These are phyloP conservation scores for Triangularia setosa DNA, from an alignment of 2,329 filamentous ascomycete genomes.

Conservation along the genomic window DNA sequence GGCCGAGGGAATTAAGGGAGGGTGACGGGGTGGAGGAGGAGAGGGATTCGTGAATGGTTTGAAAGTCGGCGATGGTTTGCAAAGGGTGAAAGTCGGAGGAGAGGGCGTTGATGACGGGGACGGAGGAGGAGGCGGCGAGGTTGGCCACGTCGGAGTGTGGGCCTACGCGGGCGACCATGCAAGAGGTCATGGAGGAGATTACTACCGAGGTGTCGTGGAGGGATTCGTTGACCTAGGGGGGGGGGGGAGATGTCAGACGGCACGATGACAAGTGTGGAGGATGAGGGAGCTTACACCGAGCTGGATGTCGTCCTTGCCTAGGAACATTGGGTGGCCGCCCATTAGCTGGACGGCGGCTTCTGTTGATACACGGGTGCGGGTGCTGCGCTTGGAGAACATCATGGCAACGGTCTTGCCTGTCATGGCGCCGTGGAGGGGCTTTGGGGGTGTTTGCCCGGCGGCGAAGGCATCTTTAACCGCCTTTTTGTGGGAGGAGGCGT, in stretches of 20 bases:
- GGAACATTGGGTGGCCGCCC: constrained; percentile 92
- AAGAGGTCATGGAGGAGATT: constrained; percentile 88
- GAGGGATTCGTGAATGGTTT: constrained; percentile 82
- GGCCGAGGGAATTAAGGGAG: constrained; percentile 61
- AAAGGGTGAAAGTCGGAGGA: constrained; percentile 91
- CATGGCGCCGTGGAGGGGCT: constrained; percentile 58
- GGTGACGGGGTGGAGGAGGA: constrained; percentile 35
- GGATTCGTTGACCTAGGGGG: constrained; percentile 76
- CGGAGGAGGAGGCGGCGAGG: constrained; percentile 67
- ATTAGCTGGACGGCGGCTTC: constrained; percentile 85
- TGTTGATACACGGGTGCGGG: constrained; percentile 87
- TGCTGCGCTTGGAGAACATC: constrained; percentile 96
- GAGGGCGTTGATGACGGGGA: constrained; percentile 82
- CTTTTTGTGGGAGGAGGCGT: constrained; percentile 73
- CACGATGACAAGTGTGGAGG: constrained; percentile 20
- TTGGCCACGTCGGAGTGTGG: constrained; percentile 70
- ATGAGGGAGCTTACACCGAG: constrained; percentile 63
- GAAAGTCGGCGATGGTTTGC: constrained; percentile 89
- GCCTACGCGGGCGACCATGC: constrained; percentile 75
- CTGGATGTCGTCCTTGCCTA: constrained; percentile 94
- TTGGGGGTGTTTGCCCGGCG: constrained; percentile 51
- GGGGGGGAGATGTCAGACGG: neutral
- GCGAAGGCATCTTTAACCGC: constrained; percentile 57
- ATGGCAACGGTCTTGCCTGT: constrained; percentile 81
- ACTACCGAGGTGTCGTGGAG: constrained; percentile 89